A percentile compares a stretch with the other conserved stretches of the same genome.
Conservation (phyloP, 1,139 yeast genomes). For the Saccharomyces hybrid region DNA sequence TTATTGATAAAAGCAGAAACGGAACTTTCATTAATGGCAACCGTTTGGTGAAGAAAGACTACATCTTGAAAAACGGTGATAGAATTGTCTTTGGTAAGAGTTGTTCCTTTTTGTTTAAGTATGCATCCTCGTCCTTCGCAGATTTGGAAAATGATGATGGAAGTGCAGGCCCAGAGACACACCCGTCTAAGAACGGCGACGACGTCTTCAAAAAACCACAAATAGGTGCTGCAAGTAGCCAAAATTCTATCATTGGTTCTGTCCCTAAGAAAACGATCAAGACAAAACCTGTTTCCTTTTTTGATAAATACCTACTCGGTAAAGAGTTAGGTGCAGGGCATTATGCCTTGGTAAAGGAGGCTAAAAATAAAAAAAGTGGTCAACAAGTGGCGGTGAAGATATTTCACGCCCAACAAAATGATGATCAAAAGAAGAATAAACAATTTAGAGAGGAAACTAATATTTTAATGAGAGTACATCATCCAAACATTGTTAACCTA, state of each 20-base stretch:
- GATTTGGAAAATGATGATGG: not conserved
- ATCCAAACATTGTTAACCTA: too few relatives aligned
- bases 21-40: conserved; percentile 62
- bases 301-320: too few relatives aligned
- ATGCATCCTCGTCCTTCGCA: conserved; percentile 18
- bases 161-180: conserved; percentile 2
- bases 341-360: too few relatives aligned
- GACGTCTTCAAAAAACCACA: conserved; percentile 26
- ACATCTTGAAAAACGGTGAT: conserved; percentile 56
- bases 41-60: conserved; percentile 42
- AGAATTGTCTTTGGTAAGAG: conserved; percentile 55
- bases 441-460: too few relatives aligned
- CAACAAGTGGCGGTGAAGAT: too few relatives aligned
- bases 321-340: too few relatives aligned
- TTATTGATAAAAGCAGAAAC: conserved; percentile 57
- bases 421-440: too few relatives aligned
- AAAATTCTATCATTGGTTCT: conserved; percentile 8
- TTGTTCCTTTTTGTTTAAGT: conserved; percentile 50
- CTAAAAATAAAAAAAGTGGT: too few relatives aligned
- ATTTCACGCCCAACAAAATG: too few relatives aligned
- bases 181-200: conserved; percentile 10
- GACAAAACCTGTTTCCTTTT: too few relatives aligned
- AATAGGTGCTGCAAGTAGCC: conserved; percentile 21
- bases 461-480: too few relatives aligned
- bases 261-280: conserved; percentile 8